Evolutionary conservation across 208 protist genomes (phyloP), one percentile per base, ranked within the genome.

Genomic region (Trypanosoma mega): DNA sequence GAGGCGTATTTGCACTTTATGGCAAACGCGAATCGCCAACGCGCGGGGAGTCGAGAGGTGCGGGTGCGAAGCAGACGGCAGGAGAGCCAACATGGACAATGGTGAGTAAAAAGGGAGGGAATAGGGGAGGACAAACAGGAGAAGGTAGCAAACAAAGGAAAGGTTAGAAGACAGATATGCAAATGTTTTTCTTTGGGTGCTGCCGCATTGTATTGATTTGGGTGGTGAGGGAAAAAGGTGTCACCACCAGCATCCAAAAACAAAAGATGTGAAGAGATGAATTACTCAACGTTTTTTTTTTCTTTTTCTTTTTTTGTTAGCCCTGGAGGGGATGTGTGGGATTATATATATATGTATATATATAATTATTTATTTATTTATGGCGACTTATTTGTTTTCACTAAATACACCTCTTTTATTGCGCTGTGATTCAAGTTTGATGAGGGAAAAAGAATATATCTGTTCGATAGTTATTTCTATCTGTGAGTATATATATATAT

Each of bases 1-100:
- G 80, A 82, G 45, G 78, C 74, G 24, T 92, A 92, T 46, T 48
- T 74, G n/a, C 71, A 82, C 61, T 92, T 85, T 63, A 33, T 86
- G 44, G 39, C 59, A 8, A 39, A 53, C 14, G 58, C 50, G 20
- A 65, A 59, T 54, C 37, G 33, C 39, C 50, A 26, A 23, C 45
- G 20, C 7, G 16, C 18, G 47, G 29, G 29, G 7, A 52, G 44
- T 34, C 45, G 45, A 12, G 9, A 47, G 2, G n/a, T 43, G 1
- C 3, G 30, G 7, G 11, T 43, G 9, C 2, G 21, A 24, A 46
- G 29, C 4, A 31, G 41, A n/a, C n/a, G n/a, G n/a, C n/a, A n/a
- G n/a, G n/a, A n/a, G n/a, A n/a, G n/a, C n/a, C n/a, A n/a, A n/a
- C n/a, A n/a, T n/a, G n/a, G n/a, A n/a, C n/a, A n/a, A n/a, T n/a